Percentiles rank a stretch among this genome's conserved stretches.
Conservation (phyloP, 805 yeast genomes). For the Saturnispora galanensis region DNA sequence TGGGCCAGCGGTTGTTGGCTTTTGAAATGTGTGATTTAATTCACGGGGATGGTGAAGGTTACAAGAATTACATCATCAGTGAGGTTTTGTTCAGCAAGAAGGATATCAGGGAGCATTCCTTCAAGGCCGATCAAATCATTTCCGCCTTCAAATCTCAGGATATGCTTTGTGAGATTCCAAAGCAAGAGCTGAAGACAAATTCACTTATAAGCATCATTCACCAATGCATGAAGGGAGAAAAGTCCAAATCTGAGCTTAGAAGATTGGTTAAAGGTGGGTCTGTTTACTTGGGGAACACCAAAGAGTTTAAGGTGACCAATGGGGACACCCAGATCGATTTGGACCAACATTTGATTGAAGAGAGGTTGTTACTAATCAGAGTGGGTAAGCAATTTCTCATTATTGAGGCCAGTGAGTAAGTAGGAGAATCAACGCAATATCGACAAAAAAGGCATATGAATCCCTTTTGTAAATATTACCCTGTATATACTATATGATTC, state of each 20-base stretch:
- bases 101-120: constrained; percentile 21
- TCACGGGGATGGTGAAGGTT: constrained; percentile 74
- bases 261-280: constrained; percentile 62
- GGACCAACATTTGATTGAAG: constrained; percentile 45
- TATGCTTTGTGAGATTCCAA: constrained; percentile 33
- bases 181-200: constrained; percentile 23
- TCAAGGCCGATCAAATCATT: constrained; percentile 40
- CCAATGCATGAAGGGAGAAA: constrained; percentile 37
- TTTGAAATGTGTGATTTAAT: constrained; percentile 77
- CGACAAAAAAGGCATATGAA: no score
- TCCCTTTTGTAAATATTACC: no score
- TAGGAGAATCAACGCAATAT: background rate
- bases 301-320: constrained; percentile 37
- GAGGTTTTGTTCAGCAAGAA: constrained; percentile 42
- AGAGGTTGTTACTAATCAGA: constrained; percentile 51
- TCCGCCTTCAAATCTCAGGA: constrained; percentile 50
- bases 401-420: constrained; percentile 29
- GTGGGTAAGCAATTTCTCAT: constrained; percentile 66
- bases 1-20: constrained; percentile 74
- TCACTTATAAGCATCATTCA: constrained; percentile 47
- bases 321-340: constrained; percentile 38
- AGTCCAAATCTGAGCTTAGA: constrained; percentile 26
- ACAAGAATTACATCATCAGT: constrained; percentile 56
- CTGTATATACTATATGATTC: background rate
- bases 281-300: constrained; percentile 55